phyloP scores from a whole-genome alignment of 2,329 filamentous ascomycete genomes.

The Penicillium sp. region DNA sequence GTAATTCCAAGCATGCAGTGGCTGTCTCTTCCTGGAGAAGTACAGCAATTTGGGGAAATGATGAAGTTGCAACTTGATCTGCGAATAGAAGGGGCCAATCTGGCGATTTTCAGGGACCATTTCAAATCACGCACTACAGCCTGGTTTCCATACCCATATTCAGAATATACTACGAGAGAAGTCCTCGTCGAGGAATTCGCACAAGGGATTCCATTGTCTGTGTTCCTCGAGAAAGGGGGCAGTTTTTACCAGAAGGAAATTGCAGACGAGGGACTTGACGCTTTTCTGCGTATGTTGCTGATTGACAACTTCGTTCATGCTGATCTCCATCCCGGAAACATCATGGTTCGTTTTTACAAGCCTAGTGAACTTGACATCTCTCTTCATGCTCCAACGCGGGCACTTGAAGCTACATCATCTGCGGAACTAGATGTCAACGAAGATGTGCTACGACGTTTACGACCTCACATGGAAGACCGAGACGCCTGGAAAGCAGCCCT shows the following conservation, averaged over 20 bases:
- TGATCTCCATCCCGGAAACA: constrained; percentile 94
- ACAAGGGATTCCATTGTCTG: constrained; percentile 83
- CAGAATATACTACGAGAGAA: constrained; percentile 85
- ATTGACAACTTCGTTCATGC: constrained; percentile 98
- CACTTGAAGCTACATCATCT: constrained; percentile 41
- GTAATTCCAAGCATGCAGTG: constrained; percentile 91
- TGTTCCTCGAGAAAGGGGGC: constrained; percentile 86
- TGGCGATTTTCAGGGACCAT: constrained; percentile 79
- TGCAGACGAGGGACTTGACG: constrained; percentile 89
- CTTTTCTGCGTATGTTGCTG: constrained; percentile 92
- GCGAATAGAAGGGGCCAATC: constrained; percentile 87
- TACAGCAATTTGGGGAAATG: constrained; percentile 93
- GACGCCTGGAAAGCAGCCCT: constrained; percentile 72
- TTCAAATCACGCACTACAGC: constrained; percentile 86
- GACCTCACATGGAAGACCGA: constrained; percentile 66
- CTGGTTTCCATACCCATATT: constrained; percentile 95
- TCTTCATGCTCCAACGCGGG: constrained; percentile 43
- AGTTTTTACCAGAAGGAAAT: constrained; percentile 93
- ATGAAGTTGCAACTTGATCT: constrained; percentile 97
- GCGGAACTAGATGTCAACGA: constrained; percentile 75
- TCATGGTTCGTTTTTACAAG: constrained; percentile 98
- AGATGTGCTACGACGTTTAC: constrained; percentile 73
- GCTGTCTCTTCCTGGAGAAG: constrained; percentile 93
- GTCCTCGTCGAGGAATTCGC: constrained; percentile 95
- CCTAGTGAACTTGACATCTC: constrained; percentile 67